A percentile compares a stretch with the other conserved stretches of the same genome.
Conservation (phyloP, 2,329 filamentous ascomycete genomes). For the Aspergillus neoniger region DNA sequence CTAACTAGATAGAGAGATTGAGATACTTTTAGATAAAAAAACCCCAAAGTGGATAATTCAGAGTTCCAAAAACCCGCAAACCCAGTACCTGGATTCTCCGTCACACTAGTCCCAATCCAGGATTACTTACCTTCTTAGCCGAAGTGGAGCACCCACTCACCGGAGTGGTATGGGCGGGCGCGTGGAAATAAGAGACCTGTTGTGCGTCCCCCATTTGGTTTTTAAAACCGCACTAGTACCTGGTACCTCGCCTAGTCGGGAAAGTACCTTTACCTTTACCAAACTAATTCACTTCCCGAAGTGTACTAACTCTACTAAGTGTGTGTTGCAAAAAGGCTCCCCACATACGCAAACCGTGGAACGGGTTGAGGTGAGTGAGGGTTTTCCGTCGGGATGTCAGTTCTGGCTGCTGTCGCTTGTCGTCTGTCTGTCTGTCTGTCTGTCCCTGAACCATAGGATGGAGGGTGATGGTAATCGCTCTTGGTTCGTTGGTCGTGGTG, state of each 20-base stretch:
- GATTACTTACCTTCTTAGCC: too few species aligned
- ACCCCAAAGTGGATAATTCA: too few species aligned
- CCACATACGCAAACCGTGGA: conserved; percentile 4
- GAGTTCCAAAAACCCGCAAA: too few species aligned
- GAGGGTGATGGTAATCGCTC: neutral
- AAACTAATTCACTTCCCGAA: neutral
- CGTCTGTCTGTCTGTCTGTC: too few species aligned
- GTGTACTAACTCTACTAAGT: too few species aligned
- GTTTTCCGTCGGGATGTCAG: conserved; percentile 8
- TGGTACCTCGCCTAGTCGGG: conserved; percentile 5
- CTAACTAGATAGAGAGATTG: too few species aligned
- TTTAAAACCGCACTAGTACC: neutral
- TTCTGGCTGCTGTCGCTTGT: neutral
- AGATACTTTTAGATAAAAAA: too few species aligned
- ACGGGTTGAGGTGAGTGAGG: neutral
- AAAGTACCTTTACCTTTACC: neutral
- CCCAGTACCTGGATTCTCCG: too few species aligned
- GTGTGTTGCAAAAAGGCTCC: neutral
- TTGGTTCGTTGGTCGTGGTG: neutral
- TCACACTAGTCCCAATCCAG: too few species aligned
- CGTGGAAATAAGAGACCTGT: neutral
- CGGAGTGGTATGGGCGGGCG: too few species aligned
- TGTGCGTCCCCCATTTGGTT: neutral
- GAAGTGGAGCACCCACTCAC: too few species aligned
- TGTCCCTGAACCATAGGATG: conserved; percentile 4